Conservation (phyloP, 1,284 basidiomycete species). For the Marasmius fiardii region DNA sequence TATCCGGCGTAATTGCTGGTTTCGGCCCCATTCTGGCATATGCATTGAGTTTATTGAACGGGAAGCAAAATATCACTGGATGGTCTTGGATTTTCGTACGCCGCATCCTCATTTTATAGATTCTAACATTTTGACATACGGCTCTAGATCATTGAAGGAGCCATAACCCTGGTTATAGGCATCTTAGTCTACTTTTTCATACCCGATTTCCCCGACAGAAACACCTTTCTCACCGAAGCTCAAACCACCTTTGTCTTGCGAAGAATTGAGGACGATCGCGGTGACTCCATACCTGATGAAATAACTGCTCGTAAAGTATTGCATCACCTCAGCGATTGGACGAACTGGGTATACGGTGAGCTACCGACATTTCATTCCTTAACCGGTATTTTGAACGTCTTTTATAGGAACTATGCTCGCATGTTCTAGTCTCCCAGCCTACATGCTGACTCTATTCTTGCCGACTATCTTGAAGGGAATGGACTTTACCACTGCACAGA, state of each 20-base stretch:
- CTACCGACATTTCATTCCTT: not conserved
- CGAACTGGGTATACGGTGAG: constrained; percentile 39
- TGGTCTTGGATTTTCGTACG: constrained; percentile 15
- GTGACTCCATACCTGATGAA: constrained; percentile 29
- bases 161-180: constrained; percentile 5
- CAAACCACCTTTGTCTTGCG: constrained; percentile 5
- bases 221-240: constrained; percentile 8
- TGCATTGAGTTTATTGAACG: constrained; percentile 11
- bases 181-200: constrained; percentile 6
- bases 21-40: constrained; percentile 16
- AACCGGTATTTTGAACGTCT: not conserved
- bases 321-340: constrained; percentile 39
- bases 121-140: no score
- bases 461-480: constrained; percentile 37
- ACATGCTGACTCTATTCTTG: constrained; percentile 39
- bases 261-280: constrained; percentile 9
- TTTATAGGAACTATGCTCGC: constrained; percentile 36
- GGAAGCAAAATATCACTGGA: constrained; percentile 5
- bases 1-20: constrained; percentile 11
- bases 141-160: constrained; percentile 11
- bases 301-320: constrained; percentile 32
- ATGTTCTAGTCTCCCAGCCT: constrained; percentile 36
- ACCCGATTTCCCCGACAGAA: constrained; percentile 11
- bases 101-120: no score
- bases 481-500: constrained; percentile 27